A percentile compares a stretch with the other conserved stretches of the same genome.
Conservation (phyloP, 129 eudicot genomes). For the Escallonia herrerae region DNA sequence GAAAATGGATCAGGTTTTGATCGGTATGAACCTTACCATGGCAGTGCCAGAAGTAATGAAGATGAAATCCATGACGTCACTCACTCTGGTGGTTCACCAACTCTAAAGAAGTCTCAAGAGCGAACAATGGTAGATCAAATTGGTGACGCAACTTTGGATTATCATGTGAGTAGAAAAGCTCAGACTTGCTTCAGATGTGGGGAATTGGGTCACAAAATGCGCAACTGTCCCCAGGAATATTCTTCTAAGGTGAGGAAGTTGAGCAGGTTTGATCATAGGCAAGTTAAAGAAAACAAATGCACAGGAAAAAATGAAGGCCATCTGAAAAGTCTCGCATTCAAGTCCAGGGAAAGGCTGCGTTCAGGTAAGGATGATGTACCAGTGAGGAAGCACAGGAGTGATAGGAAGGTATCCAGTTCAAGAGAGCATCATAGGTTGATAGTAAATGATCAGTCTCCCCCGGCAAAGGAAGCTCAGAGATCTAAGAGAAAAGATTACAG, state of each 20-base stretch:
- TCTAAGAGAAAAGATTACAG: constrained; percentile 4
- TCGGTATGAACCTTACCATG: constrained; percentile 39
- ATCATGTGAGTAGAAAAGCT: constrained; percentile 5
- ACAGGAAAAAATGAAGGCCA: constrained; percentile 14
- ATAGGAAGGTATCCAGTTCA: constrained; percentile 13
- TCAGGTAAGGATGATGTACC: constrained; percentile 12
- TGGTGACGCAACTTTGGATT: constrained; percentile 3
- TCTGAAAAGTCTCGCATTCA: constrained; percentile 14
- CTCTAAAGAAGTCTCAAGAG: constrained; percentile 2
- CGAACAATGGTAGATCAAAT: constrained; percentile 7
- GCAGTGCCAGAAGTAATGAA: constrained; percentile 16
- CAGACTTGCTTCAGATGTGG: constrained; percentile 31
- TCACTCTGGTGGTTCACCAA: constrained; percentile 15
- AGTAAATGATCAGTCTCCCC: constrained; percentile 7
- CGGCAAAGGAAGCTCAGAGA: constrained; percentile 10
- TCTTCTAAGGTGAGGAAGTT: constrained; percentile 2
- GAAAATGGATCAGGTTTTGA: constrained; percentile 32
- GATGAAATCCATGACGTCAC: constrained; percentile 5
- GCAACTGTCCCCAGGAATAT: constrained; percentile 23
- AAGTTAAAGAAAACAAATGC: constrained; percentile 4
- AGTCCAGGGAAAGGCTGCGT: constrained; percentile 8
- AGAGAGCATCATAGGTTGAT: constrained; percentile 7
- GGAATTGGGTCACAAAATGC: constrained; percentile 36
- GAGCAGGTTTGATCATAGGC: constrained; percentile 4
- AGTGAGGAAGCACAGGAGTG: constrained; percentile 7